phyloP scores from a whole-genome alignment of 306 rosid genomes.

The Quercus alba region DNA sequence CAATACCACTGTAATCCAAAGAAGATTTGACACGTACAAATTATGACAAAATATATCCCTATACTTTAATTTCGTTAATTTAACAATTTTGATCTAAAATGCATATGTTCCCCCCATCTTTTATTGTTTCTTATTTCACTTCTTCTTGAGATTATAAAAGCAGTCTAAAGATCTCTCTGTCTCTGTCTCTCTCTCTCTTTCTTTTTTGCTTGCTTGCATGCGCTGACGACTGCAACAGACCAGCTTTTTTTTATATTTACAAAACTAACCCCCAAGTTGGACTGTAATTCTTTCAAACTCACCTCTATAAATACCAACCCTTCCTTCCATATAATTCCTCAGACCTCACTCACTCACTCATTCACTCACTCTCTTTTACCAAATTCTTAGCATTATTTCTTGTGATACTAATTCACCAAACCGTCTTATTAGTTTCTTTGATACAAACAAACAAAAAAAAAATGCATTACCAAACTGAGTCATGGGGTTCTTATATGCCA shows the following conservation, averaged over 20 bases:
- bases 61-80: too few species aligned
- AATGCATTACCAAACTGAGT: slow-evolving; percentile 60
- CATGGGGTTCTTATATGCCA: slow-evolving; percentile 49
- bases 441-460: not conserved
- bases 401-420: not conserved
- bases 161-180: too few species aligned
- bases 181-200: slow-evolving; percentile 14
- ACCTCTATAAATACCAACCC: slow-evolving; percentile 61
- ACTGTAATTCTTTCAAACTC: not conserved
- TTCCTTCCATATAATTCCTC: slow-evolving; percentile 14
- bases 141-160: too few species aligned
- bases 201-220: slow-evolving; percentile 21
- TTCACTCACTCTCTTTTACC: not conserved
- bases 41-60: too few species aligned
- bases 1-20: too few species aligned
- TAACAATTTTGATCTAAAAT: too few species aligned
- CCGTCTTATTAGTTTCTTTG: not conserved
- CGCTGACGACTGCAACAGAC: slow-evolving; percentile 42
- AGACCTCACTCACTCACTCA: slow-evolving; percentile 1
- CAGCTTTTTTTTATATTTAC: slow-evolving; percentile 27
- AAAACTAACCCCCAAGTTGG: slow-evolving; percentile 16
- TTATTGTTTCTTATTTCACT: too few species aligned
- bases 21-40: too few species aligned
- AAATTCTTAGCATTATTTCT: not conserved
- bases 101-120: too few species aligned